phyloP scores from a whole-genome alignment of 1,284 basidiomycete species.

The Irpex sp. region DNA sequence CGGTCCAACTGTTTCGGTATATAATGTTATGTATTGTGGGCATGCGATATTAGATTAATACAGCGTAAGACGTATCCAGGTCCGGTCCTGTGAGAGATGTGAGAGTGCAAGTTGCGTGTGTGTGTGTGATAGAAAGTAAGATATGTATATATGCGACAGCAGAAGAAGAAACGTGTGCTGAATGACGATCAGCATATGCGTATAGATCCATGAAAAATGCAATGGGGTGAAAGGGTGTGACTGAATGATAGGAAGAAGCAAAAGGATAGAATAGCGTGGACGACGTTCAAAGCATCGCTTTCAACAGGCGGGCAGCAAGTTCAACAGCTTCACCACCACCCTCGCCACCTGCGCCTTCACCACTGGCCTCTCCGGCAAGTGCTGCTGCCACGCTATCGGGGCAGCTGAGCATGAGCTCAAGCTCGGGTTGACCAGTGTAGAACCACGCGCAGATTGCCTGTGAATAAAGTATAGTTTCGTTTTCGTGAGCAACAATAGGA shows the following conservation, averaged over 20 bases:
- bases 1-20: not conserved
- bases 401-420: slow-evolving; percentile 30
- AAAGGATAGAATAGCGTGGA: not conserved
- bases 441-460: slow-evolving; percentile 54
- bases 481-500: not conserved
- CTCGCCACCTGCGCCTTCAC: not conserved
- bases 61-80: not conserved
- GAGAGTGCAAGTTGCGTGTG: not conserved
- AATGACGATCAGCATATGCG: not conserved
- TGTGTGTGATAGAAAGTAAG: not conserved
- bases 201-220: not conserved
- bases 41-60: not conserved
- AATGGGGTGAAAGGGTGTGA: not conserved
- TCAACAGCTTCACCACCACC: not conserved
- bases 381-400: slow-evolving; percentile 19
- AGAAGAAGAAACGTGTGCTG: not conserved
- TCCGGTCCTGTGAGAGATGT: not conserved
- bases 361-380: slow-evolving; percentile 14
- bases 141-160: not conserved
- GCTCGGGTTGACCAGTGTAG: slow-evolving; percentile 47
- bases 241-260: not conserved
- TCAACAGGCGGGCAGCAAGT: slow-evolving; percentile 1
- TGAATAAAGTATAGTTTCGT: not conserved
- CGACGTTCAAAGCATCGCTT: not conserved
- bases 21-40: not conserved